Evolutionary conservation across 2,329 filamentous ascomycete genomes (phyloP).

Genomic region (Neoscytalidium dimidiatum): DNA sequence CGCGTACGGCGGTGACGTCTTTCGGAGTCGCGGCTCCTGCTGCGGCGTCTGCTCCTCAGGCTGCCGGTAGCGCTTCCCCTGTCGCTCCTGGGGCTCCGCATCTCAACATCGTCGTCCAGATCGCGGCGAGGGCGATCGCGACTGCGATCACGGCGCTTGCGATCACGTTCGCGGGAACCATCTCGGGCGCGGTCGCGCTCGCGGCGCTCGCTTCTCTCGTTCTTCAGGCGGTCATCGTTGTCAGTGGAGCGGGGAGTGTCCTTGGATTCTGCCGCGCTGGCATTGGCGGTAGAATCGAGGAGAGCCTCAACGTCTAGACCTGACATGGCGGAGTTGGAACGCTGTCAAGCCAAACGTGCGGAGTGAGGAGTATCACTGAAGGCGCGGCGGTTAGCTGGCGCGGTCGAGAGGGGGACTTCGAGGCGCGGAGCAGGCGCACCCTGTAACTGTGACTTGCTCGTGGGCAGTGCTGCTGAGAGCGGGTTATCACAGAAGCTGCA

Average conservation of each 20-base stretch:
- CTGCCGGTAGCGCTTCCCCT: constrained; percentile 40
- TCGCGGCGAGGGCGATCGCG: constrained; percentile 27
- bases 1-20: constrained; percentile 25
- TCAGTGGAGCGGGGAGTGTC: constrained; percentile 52
- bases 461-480: constrained; percentile 1
- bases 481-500: neutral
- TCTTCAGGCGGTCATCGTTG: constrained; percentile 42
- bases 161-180: constrained; percentile 29
- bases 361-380: constrained; percentile 21
- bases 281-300: constrained; percentile 79
- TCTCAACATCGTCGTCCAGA: constrained; percentile 41
- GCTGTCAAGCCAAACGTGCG: constrained; percentile 18
- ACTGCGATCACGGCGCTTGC: constrained; percentile 29
- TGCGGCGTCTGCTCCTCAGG: constrained; percentile 31
- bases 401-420: neutral
- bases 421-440: constrained; percentile 10
- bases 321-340: constrained; percentile 55
- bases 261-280: constrained; percentile 37
- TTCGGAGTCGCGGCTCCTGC: constrained; percentile 29
- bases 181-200: constrained; percentile 32
- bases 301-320: constrained; percentile 84
- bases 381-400: constrained; percentile 17
- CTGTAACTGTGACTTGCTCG: constrained; percentile 18
- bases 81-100: constrained; percentile 28
- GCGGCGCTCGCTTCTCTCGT: constrained; percentile 35